These are phyloP conservation scores for Diophrys appendiculata DNA, from an alignment of 73 alveolate genomes.

Conservation along the genomic window DNA sequence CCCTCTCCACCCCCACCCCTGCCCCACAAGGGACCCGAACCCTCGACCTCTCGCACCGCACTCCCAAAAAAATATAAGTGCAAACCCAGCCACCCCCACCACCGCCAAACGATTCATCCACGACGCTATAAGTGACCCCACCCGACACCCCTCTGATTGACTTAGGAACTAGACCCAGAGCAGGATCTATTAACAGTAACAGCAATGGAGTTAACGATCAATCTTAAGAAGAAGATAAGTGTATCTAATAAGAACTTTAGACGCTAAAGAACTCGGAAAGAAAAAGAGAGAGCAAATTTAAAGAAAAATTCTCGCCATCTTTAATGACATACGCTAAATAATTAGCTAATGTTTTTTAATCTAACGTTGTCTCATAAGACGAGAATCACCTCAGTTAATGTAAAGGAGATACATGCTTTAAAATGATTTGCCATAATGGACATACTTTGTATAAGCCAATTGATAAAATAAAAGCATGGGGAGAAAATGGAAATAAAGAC, in stretches of 20 bases:
- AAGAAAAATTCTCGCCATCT: background rate
- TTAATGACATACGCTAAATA: background rate
- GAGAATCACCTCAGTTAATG: background rate
- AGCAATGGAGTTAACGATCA: no score
- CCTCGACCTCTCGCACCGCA: constrained; percentile 3
- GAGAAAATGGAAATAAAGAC: constrained; percentile 1
- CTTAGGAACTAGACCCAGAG: no score
- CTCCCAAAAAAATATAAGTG: background rate
- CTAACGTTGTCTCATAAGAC: background rate
- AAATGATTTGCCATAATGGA: background rate
- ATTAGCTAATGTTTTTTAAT: background rate
- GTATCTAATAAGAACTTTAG: no score
- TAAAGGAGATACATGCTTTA: background rate
- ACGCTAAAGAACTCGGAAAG: no score
- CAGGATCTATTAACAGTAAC: no score
- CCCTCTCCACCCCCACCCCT: background rate
- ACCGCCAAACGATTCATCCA: no score
- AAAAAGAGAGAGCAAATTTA: background rate
- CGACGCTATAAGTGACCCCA: no score
- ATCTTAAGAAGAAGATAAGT: no score
- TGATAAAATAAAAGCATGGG: background rate
- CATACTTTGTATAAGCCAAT: background rate
- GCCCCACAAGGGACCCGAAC: constrained; percentile 3
- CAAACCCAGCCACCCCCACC: background rate
- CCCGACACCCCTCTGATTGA: no score